These are phyloP conservation scores for Phoenix roebelenii DNA, from an alignment of 176 grass and related monocot species.

Conservation along the genomic window DNA sequence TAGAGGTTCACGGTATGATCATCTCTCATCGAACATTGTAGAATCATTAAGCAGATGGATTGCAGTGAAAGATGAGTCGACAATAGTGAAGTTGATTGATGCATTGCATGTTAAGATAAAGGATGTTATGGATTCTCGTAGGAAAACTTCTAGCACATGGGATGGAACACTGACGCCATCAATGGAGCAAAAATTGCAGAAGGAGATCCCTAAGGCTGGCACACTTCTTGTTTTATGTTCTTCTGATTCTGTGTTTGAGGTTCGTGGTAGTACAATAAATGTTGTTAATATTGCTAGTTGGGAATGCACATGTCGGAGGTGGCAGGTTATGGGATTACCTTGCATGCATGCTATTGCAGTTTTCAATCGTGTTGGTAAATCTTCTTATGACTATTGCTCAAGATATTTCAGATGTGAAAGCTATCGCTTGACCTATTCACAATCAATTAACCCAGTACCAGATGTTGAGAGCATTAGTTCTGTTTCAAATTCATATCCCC, in stretches of 20 bases:
- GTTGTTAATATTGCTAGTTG: constrained; percentile 79
- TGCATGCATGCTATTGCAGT: constrained; percentile 91
- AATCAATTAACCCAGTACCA: no score
- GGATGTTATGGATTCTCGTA: constrained; percentile 59
- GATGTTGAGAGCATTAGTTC: no score
- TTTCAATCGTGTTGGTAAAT: constrained; percentile 50
- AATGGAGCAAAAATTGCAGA: constrained; percentile 73
- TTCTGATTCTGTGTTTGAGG: constrained; percentile 95
- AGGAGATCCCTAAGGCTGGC: constrained; percentile 50
- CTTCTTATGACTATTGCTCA: constrained; percentile 52
- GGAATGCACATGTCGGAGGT: constrained; percentile 87
- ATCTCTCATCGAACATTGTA: constrained; percentile 82
- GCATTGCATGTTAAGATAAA: constrained; percentile 60
- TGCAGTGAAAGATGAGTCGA: constrained; percentile 70
- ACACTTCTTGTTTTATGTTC: constrained; percentile 78
- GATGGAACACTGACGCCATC: constrained; percentile 58
- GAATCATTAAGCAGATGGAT: constrained; percentile 93
- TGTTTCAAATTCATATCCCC: no score
- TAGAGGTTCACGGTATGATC: constrained; percentile 70
- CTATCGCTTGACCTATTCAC: no score
- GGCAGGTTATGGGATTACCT: constrained; percentile 81
- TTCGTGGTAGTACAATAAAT: constrained; percentile 65
- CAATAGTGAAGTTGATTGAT: constrained; percentile 71
- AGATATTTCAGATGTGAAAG: no score
- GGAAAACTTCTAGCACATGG: constrained; percentile 23